These are phyloP conservation scores for Thelonectria olida DNA, from an alignment of 2,329 filamentous ascomycete genomes.

Conservation along the genomic window DNA sequence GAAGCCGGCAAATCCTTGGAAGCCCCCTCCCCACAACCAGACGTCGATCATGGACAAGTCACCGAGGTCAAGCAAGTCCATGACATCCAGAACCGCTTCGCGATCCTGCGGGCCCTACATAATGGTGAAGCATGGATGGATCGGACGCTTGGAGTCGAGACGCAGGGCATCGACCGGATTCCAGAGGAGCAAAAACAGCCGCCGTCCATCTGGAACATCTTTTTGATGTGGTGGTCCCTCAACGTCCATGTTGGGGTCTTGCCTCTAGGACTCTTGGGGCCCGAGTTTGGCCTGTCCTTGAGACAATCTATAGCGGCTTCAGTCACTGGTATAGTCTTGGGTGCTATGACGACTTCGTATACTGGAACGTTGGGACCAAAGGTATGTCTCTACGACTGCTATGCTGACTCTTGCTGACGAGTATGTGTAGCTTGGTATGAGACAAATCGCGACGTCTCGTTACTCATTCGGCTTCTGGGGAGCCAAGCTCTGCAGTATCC, in stretches of 20 bases:
- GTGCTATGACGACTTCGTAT: slow-evolving; percentile 4
- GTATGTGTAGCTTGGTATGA: slow-evolving; percentile 11
- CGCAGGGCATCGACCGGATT: slow-evolving; percentile 16
- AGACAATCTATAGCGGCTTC: slow-evolving; percentile 2
- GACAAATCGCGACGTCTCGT: slow-evolving; percentile 27
- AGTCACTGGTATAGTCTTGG: slow-evolving; percentile 4
- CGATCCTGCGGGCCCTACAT: slow-evolving; percentile 1
- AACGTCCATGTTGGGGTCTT: slow-evolving; percentile 11
- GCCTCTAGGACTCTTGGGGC: slow-evolving; percentile 10
- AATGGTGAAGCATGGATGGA: slow-evolving; percentile 13
- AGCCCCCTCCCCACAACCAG: not conserved
- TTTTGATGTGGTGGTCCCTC: slow-evolving; percentile 17
- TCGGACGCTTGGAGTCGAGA: slow-evolving; percentile 13
- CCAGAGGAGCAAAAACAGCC: slow-evolving; percentile 18
- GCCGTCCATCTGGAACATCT: slow-evolving; percentile 16
- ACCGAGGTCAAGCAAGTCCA: slow-evolving; percentile 8
- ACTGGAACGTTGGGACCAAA: slow-evolving; percentile 17
- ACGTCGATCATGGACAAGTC: not conserved
- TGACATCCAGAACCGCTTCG: slow-evolving; percentile 4
- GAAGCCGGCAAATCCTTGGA: slow-evolving; percentile 11
- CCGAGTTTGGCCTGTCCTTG: slow-evolving; percentile 14
- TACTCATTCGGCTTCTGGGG: not conserved
- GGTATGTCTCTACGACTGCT: not conserved
- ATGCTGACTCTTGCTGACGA: not conserved
- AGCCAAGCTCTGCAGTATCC: not conserved